Conservation (phyloP, 257 asterid genomes). For the Solanum neorickii region DNA sequence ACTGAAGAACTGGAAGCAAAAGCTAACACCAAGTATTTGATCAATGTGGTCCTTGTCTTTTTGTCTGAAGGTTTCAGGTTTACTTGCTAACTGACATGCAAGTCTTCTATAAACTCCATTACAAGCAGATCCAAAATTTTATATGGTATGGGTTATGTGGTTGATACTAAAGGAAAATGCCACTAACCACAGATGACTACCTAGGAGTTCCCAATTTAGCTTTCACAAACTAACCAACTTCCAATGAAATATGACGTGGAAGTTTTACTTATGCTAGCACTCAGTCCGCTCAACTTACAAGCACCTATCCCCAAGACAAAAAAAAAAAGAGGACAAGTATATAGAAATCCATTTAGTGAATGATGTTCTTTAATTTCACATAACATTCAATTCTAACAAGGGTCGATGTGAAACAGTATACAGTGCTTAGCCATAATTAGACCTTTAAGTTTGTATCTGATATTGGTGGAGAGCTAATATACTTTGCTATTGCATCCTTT, state of each 20-base stretch:
- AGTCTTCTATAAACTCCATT: background rate
- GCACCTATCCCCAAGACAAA: background rate
- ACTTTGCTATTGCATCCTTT: slow-evolving; percentile 40
- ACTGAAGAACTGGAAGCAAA: background rate
- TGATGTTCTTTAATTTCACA: background rate
- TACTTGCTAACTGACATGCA: background rate
- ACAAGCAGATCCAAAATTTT: background rate
- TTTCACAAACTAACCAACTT: background rate
- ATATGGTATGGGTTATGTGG: background rate
- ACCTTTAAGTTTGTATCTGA: slow-evolving; percentile 74
- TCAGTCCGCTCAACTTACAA: background rate
- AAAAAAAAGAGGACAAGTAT: background rate
- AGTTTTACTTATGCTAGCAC: background rate
- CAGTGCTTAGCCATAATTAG: background rate
- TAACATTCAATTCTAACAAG: background rate
- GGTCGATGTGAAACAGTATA: background rate
- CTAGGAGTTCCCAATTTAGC: background rate
- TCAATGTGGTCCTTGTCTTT: background rate
- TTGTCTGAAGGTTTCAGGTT: background rate
- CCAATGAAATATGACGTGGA: background rate
- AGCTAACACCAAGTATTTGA: background rate
- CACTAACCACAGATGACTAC: background rate
- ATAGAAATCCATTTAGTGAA: background rate
- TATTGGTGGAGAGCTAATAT: slow-evolving; percentile 25
- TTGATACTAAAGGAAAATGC: background rate